Evolutionary conservation across 768 basidiomycete genomes (phyloP), one percentile per base, ranked within the genome.

Genomic region (Boletus rex-veris): DNA sequence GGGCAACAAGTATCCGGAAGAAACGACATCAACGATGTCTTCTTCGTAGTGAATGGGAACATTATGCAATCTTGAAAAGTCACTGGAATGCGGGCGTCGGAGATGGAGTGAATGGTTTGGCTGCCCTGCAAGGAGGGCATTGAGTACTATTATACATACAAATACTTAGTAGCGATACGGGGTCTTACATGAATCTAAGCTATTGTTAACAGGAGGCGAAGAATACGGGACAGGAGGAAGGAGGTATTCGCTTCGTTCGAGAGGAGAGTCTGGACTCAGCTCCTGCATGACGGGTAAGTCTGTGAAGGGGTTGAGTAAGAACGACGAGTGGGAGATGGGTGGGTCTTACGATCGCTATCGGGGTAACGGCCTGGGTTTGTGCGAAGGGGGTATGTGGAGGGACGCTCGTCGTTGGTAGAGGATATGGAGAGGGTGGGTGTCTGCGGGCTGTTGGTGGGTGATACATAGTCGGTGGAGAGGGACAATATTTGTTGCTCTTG

Each of bases 171-270:
- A 83, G 64, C 75, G 79, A 79, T 85, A 85, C 84, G 80, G 73
- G 64, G 71, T 80, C 85, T 86, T 86, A 86, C 85, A 84, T 80
- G 80, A 63, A 71, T 79, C 81, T 83, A 84, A 73, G 74, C 76
- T 82, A 84, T 68, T 73, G 69, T 72, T 64, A 73, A 66, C 64
- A 71, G 70, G 63, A 65, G 70, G 58, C 63, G 73, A 60, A 64
- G 69, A 58, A 49, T 53, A 67, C 33, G 62, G 42, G 57, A 62
- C 60, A 61, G 66, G 37, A 58, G 64, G 67, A 62, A 64, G 70
- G 19, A 50, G 42, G 58, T 61, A 67, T 64, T 59, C 68, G 61
- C 54, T 60, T 57, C 62, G 67, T 33, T 64, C 64, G 53, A 73
- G 49, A 58, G 65, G 64, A 9, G 71, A 71, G 63, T 72, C 64